phyloP scores from a whole-genome alignment of 2,329 filamentous ascomycete species.

The Alternaria ventricosa region DNA sequence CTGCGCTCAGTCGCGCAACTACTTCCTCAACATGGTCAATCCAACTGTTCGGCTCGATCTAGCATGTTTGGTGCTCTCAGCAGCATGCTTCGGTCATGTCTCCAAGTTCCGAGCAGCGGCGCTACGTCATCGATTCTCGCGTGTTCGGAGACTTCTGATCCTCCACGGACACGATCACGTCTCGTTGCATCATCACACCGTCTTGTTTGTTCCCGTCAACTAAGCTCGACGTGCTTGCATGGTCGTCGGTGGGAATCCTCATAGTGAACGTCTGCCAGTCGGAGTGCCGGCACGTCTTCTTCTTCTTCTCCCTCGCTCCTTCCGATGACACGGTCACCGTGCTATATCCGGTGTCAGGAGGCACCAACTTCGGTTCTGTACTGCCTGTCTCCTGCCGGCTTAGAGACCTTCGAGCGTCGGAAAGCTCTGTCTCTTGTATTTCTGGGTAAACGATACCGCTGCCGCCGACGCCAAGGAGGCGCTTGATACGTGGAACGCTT shows the following conservation, averaged over 20 bases:
- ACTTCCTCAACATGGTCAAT: no score
- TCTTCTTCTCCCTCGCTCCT: constrained; percentile 10
- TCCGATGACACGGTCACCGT: constrained; percentile 22
- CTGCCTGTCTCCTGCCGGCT: constrained; percentile 3
- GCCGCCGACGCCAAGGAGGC: constrained; percentile 19
- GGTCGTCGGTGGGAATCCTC: constrained; percentile 18
- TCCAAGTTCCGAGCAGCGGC: neutral
- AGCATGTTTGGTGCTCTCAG: neutral
- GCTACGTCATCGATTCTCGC: neutral
- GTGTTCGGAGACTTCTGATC: constrained; percentile 1
- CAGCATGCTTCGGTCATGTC: neutral
- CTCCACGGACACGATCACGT: constrained; percentile 26
- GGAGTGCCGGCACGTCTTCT: constrained; percentile 10
- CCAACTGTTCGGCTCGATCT: neutral
- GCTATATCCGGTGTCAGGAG: constrained; percentile 15
- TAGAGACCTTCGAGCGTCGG: neutral
- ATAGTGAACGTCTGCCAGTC: constrained; percentile 14
- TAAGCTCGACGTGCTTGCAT: constrained; percentile 31
- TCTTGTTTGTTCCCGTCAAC: constrained; percentile 15
- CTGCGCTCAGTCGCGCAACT: neutral
- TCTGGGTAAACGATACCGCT: constrained; percentile 19
- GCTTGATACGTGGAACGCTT: constrained; percentile 26
- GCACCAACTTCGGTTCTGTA: constrained; percentile 16
- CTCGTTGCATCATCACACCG: constrained; percentile 25
- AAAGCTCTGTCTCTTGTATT: constrained; percentile 23